phyloP scores from a whole-genome alignment of 768 basidiomycete species.

The Melanogaster broomeanus region DNA sequence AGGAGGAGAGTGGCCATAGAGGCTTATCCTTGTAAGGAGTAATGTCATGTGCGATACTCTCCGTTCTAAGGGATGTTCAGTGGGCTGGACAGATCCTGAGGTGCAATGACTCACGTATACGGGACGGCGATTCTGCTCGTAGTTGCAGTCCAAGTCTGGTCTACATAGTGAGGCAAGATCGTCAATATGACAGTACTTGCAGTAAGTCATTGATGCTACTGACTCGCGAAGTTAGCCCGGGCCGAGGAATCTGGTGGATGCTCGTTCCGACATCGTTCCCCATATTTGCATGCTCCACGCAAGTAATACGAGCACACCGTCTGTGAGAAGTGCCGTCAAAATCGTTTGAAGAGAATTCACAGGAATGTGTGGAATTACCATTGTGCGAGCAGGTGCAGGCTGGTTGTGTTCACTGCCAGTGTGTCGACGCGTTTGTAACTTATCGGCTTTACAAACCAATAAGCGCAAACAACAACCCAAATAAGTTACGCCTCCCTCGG shows the following conservation, averaged over 20 bases:
- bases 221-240: conserved; percentile 51
- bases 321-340: conserved; percentile 33
- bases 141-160: conserved; percentile 42
- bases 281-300: conserved; percentile 67
- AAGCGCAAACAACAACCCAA: conserved; percentile 12
- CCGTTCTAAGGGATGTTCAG: conserved; percentile 42
- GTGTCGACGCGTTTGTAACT: no score
- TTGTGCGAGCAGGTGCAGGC: conserved; percentile 1
- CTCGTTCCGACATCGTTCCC: conserved; percentile 64
- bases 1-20: conserved; percentile 76
- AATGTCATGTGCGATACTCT: conserved; percentile 66
- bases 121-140: conserved; percentile 30
- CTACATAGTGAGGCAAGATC: conserved; percentile 24
- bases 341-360: not conserved
- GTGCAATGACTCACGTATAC: conserved; percentile 38
- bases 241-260: conserved; percentile 50
- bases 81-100: not conserved
- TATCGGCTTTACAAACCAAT: conserved; percentile 11
- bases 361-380: conserved; percentile 10
- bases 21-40: conserved; percentile 65
- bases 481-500: not conserved
- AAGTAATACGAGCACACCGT: conserved; percentile 62
- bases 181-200: conserved; percentile 11
- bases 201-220: conserved; percentile 27
- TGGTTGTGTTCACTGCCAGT: no score